Base-by-base conservation (phyloP, 2,329 filamentous ascomycete species). In the Botrytis byssoidea region DNA sequence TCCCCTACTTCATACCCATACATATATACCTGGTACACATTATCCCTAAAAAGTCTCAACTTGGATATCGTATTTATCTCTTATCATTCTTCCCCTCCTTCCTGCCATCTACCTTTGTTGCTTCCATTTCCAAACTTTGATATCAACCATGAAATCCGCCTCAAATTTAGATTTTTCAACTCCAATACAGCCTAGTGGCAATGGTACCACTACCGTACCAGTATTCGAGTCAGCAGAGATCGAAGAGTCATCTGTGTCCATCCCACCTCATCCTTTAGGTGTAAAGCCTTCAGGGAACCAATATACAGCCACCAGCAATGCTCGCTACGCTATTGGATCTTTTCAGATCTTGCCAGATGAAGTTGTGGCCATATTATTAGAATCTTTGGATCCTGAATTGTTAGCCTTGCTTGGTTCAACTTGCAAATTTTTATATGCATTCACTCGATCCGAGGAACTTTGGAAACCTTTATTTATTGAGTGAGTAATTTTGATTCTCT, bases 231-330 rank as follows among this genome's bases (percentile, higher is more conserved):
- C 78, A 81, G 74, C 80, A 77, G 79, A 76, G 35, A 82, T 85
- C 85, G 65, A 57, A 80, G 83, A 86, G 77, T 81, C 80, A 78
- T 66, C 65, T 79, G 82, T 85, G 78, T 88, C 89, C 63, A 91
- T 97, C 71, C 92, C 92, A 69, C 85, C 87, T 57, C 95, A 98
- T 85, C 94, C 94, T 55, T 85, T 97, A 65, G 92, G 92, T 46
- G 87, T 98, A 76, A 96, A 94, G 81, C 95, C 96, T 1, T 88
- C 92, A 75, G 96, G 95, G 55, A 98, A 99, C 84, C 90, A 91
- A 78, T 91, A 87, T 88, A 89, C 90, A 32, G 85, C 89, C 20
- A 85, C 85, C 3, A 86, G 86, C 72, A 93, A 93, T 83, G 88
- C 94, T 66, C 92, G 93, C 74, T 82, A 85, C 67, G 86, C 85